phyloP scores from a whole-genome alignment of 2,329 filamentous ascomycete genomes.

The Curvularia lunata region DNA sequence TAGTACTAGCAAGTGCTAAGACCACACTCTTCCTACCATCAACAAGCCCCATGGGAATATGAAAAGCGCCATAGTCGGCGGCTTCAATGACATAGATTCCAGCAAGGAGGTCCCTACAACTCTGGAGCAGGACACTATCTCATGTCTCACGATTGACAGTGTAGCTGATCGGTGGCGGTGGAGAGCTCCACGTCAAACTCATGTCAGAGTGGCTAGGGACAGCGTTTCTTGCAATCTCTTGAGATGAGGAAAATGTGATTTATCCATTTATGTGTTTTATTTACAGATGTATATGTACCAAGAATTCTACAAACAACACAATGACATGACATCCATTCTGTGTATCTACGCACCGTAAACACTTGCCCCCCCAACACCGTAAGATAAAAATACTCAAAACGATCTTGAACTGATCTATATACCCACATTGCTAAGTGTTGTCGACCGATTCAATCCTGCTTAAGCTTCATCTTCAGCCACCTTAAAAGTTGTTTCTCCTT shows the following conservation, averaged over 20 bases:
- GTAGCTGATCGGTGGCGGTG: too few relatives aligned
- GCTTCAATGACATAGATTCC: neutral
- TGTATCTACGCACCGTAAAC: conserved; percentile 3
- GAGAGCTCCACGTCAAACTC: too few relatives aligned
- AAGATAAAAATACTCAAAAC: neutral
- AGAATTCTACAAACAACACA: conserved; percentile 4
- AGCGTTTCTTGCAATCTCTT: neutral
- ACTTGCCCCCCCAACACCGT: conserved; percentile 18
- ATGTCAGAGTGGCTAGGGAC: too few relatives aligned
- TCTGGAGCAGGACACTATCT: neutral
- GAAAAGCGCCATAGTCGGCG: neutral
- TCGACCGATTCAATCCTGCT: neutral
- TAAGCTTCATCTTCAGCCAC: conserved; percentile 21
- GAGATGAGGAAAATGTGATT: neutral
- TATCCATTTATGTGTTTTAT: neutral
- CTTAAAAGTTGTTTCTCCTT: conserved; percentile 23
- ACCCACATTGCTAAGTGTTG: neutral
- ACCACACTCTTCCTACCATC: neutral
- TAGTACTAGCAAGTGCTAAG: conserved; percentile 12
- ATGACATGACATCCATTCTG: neutral
- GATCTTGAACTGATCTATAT: conserved; percentile 1
- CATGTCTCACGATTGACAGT: neutral
- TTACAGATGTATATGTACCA: neutral
- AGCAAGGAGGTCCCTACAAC: neutral
- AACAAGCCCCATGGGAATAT: neutral